Evolutionary conservation across 768 basidiomycete genomes (phyloP).

Genomic region (Amanita subjunquillea): DNA sequence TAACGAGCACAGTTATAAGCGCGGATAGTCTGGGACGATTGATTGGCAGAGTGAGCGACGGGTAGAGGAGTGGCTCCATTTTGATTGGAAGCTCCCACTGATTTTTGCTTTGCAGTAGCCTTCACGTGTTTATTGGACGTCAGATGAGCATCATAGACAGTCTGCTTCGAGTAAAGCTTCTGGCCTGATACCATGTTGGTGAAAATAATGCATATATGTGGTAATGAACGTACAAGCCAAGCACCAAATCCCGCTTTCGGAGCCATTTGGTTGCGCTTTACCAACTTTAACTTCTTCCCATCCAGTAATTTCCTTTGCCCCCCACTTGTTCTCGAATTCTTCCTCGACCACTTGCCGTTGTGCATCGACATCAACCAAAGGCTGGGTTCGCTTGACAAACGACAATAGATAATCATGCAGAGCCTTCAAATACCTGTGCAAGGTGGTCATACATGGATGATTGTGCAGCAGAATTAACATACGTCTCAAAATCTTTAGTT

Average conservation of each 20-base stretch:
- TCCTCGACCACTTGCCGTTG: conserved; percentile 52
- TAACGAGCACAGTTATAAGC: conserved; percentile 57
- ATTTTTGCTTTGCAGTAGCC: conserved; percentile 62
- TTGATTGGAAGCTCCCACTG: conserved; percentile 39
- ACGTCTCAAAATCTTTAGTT: conserved; percentile 76
- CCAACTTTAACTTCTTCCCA: conserved; percentile 55
- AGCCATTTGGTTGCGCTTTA: conserved; percentile 35
- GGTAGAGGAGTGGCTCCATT: conserved; percentile 35
- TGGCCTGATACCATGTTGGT: conserved; percentile 50
- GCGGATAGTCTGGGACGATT: conserved; percentile 36
- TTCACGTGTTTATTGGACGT: conserved; percentile 96
- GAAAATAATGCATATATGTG: conserved; percentile 5
- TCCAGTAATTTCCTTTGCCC: conserved; percentile 56
- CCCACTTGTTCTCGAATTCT: conserved; percentile 79
- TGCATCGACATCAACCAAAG: conserved; percentile 65
- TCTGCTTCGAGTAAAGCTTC: conserved; percentile 92
- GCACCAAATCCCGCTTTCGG: conserved; percentile 79
- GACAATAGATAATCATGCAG: conserved; percentile 80
- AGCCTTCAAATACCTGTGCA: conserved; percentile 66
- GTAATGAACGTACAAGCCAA: conserved; percentile 60
- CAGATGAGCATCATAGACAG: conserved; percentile 93
- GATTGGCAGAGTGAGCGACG: conserved; percentile 14
- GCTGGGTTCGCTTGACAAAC: conserved; percentile 78
- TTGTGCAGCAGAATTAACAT: conserved; percentile 17
- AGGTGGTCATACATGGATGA: conserved; percentile 2